phyloP scores from a whole-genome alignment of 1,284 basidiomycete genomes.

The Rhodotorula glutinis region DNA sequence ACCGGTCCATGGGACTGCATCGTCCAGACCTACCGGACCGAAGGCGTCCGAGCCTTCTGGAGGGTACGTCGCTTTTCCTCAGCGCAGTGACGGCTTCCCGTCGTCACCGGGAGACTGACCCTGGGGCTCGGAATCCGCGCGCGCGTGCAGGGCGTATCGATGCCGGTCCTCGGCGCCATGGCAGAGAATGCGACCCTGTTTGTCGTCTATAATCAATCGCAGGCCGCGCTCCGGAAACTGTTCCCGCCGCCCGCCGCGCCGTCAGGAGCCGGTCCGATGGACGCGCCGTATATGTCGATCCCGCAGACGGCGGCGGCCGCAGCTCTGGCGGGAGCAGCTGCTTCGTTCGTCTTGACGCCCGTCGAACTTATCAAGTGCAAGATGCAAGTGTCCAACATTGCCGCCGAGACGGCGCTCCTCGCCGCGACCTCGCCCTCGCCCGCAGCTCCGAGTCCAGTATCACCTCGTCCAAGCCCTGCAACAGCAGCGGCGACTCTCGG shows the following conservation, averaged over 20 bases:
- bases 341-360: slow-evolving; percentile 82
- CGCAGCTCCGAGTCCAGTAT: slow-evolving; percentile 41
- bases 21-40: slow-evolving; percentile 67
- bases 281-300: slow-evolving; percentile 54
- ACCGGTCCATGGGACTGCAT: slow-evolving; percentile 77
- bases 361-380: slow-evolving; percentile 90
- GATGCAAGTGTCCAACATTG: slow-evolving; percentile 89
- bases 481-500: slow-evolving; percentile 56
- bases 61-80: slow-evolving; percentile 57
- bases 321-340: slow-evolving; percentile 73
- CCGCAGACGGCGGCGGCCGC: slow-evolving; percentile 70
- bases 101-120: not conserved
- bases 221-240: slow-evolving; percentile 58
- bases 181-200: slow-evolving; percentile 85
- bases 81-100: not conserved
- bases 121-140: too few species aligned
- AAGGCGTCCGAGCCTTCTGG: slow-evolving; percentile 75
- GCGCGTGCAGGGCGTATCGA: slow-evolving; percentile 68
- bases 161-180: slow-evolving; percentile 85
- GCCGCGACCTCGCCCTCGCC: not conserved
- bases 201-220: slow-evolving; percentile 78
- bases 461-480: slow-evolving; percentile 36
- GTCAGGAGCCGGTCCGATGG: not conserved
- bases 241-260: slow-evolving; percentile 22
- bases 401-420: slow-evolving; percentile 44